Conservation (phyloP, 257 asterid genomes). For the Hygrophila difformis region DNA sequence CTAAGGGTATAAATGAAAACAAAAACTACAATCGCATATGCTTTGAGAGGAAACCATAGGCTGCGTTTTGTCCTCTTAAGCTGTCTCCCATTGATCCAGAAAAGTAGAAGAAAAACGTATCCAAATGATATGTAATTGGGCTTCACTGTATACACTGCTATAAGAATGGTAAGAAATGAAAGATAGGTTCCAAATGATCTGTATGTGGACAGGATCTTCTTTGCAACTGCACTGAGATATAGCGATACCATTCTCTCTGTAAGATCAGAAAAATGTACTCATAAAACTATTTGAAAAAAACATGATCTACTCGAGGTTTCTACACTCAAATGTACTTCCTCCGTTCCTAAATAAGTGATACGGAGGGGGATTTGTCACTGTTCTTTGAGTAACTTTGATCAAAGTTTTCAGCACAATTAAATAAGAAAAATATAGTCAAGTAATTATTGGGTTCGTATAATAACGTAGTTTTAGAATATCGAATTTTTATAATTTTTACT, state of each 20-base stretch:
- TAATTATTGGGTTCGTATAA: too few relatives aligned
- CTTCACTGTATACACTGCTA: constrained; percentile 75
- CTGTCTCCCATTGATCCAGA: constrained; percentile 96
- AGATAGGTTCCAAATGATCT: constrained; percentile 92
- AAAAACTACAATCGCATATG: constrained; percentile 65
- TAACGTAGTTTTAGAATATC: too few relatives aligned
- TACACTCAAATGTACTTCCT: too few relatives aligned
- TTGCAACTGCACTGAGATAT: constrained; percentile 84
- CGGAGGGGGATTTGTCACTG: too few relatives aligned
- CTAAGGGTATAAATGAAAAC: constrained; percentile 63
- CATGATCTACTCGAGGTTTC: too few relatives aligned
- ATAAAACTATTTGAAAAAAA: too few relatives aligned
- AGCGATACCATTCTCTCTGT: constrained; percentile 87
- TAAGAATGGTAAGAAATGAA: constrained; percentile 83
- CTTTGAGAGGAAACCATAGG: constrained; percentile 94
- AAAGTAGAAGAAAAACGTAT: constrained; percentile 80
- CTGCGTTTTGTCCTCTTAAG: constrained; percentile 80
- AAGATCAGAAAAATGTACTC: constrained; percentile 17
- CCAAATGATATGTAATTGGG: constrained; percentile 89
- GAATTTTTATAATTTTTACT: too few relatives aligned
- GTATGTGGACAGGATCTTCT: constrained; percentile 69
- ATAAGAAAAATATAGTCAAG: too few relatives aligned
- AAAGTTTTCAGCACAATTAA: too few relatives aligned
- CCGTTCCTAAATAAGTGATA: too few relatives aligned
- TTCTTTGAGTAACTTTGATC: too few relatives aligned